Base-by-base conservation (phyloP, 257 asterid genomes). In the Catharanthus roseus region DNA sequence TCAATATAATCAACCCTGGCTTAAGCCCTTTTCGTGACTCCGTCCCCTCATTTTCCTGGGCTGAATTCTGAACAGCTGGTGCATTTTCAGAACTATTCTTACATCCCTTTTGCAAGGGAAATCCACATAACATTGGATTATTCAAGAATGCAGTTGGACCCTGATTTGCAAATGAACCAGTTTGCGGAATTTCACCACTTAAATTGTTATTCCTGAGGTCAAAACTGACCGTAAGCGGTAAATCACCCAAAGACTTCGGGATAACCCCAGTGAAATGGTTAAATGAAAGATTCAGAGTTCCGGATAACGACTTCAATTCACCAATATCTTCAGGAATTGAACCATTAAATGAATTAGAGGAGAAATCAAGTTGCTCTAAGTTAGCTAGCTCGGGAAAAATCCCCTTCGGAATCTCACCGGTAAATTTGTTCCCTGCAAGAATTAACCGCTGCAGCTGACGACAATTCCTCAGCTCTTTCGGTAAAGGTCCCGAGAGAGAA, bases 141-240 rank as follows among this genome's bases (percentile, higher is more conserved):
- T 87, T 87, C 78, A 87, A 53, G 78, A 93, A 93, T 39, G 99
- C 97, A 0, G 95, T 89, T 0, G 97, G 97, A 26, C 99, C 99
- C 77, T 93, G 99, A 83, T 91, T 88, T 5, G 96, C 87, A 65
- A 93, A 89, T 6, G 97, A 88, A 24, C 99, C 99, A 0, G 93
- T 82, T 72, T 91, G 96, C 0, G 99, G 99, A 75, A 93, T 88
- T 82, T 89, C 95, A 19, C 99, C 99, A 16, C 84, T 85, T 72
- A 93, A 80, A 70, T 88, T 81, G 42, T 93, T 93, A 26, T 78
- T 78, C 84, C 92, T 85, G 36, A 93, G 96, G 80, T 89, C 97
- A 73, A 93, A 89, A 71, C 96, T 93, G 75, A 91, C 97, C 0
- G 96, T 91, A 56, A 91, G 81, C 0, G 93, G 86, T 69, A 93